Evolutionary conservation across 805 yeast species (phyloP), one percentile per base, ranked within the genome.

Genomic region (Teunomyces funiuensis): DNA sequence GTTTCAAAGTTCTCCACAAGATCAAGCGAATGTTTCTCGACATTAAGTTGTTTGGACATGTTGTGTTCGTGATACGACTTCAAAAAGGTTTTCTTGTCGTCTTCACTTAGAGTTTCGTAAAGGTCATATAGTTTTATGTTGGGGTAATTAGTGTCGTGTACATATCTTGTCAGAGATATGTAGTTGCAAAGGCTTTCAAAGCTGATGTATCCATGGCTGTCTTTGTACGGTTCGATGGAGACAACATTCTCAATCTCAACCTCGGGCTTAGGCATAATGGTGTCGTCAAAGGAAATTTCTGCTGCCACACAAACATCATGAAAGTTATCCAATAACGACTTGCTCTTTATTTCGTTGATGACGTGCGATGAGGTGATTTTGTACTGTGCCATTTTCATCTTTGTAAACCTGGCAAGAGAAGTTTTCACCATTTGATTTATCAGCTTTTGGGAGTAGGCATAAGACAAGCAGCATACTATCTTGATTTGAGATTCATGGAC

Each of bases 11-110:
- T 41, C 16, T 51, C 56, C 17, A 48, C 45, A 25, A 54, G 39
- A 27, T 48, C 50, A 8, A 52, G 44, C 28, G 50, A 50, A 39
- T 54, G 43, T 1, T 45, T 40, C 42, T 69, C 74, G 2, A 68
- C 47, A 13, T 52, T 41, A n/a, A 53, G 41, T 40, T 69, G 70
- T 40, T 59, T 61, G 10, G 31, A 16, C 20, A 36, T 40, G 44
- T 59, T 59, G 49, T 53, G 60, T 3, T 36, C 37, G 11, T 47
- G 42, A 43, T 66, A 67, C 6, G 53, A 45, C 1, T 43, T 23
- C 53, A 61, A 44, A 39, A 68, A 68, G 8, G 36, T 26, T 4
- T 23, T 7, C 36, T 56, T 52, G 4, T 51, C 44, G 4, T 36
- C 39, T 1, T 42, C 20, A 7, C 46, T 19, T 1, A 54, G 26